These are phyloP conservation scores for Botrytis tulipae DNA, from an alignment of 2,329 filamentous ascomycete genomes.

Conservation along the genomic window DNA sequence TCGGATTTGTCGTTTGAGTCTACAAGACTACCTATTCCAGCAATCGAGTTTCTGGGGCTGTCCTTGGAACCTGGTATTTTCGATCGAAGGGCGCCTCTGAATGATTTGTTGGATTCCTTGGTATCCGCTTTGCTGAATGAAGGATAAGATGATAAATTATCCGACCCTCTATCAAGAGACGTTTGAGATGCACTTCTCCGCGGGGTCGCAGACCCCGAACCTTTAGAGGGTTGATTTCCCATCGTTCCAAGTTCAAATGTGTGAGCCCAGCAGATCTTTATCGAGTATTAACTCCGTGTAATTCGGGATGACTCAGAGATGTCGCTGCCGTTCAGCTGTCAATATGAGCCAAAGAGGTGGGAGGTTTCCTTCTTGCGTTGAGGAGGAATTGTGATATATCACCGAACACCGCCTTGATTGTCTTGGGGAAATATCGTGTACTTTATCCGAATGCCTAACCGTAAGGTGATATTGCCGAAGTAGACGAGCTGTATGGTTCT, in stretches of 20 bases:
- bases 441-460: neutral
- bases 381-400: neutral
- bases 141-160: slow-evolving; percentile 73
- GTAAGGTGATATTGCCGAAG: neutral
- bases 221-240: slow-evolving; percentile 70
- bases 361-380: neutral
- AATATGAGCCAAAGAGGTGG: neutral
- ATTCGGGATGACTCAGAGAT: neutral
- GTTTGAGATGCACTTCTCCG: slow-evolving; percentile 35
- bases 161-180: slow-evolving; percentile 33
- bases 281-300: neutral
- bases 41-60: slow-evolving; percentile 74
- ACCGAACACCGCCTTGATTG: neutral
- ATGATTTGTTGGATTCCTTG: slow-evolving; percentile 84
- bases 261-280: neutral
- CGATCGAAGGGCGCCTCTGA: slow-evolving; percentile 73
- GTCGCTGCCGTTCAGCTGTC: neutral
- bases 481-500: neutral
- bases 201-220: slow-evolving; percentile 35
- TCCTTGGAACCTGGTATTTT: slow-evolving; percentile 82
- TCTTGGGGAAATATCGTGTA: neutral
- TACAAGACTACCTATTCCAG: slow-evolving; percentile 57
- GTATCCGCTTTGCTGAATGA: slow-evolving; percentile 92
- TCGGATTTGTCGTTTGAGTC: slow-evolving; percentile 64
- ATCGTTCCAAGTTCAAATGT: slow-evolving; percentile 45